Conservation (phyloP, 306 rosid genomes). For the Prunus padus region DNA sequence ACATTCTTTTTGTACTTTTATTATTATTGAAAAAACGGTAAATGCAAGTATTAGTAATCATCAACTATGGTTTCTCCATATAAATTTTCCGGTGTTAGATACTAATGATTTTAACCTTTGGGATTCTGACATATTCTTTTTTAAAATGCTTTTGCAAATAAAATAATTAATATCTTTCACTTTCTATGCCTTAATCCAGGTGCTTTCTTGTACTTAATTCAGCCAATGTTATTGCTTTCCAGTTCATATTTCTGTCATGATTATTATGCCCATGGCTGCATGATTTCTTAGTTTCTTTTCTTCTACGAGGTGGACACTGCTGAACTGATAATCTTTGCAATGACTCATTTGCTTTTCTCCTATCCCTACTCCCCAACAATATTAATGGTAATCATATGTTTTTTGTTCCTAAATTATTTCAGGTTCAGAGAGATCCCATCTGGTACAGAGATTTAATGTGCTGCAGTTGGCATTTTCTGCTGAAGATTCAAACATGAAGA, state of each 20-base stretch:
- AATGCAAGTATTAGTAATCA: not conserved
- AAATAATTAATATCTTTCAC: not conserved
- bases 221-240: slow-evolving; percentile 5
- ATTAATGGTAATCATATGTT: slow-evolving; percentile 13
- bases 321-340: not conserved
- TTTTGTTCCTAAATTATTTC: slow-evolving; percentile 4
- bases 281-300: not conserved
- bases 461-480: slow-evolving; percentile 26
- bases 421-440: slow-evolving; percentile 35
- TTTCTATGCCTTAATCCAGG: slow-evolving; percentile 6
- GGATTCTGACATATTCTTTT: not conserved
- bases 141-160: not conserved
- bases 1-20: too few species aligned
- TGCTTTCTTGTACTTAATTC: not conserved
- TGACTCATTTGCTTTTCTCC: slow-evolving; percentile 1
- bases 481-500: slow-evolving; percentile 61
- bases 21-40: too few species aligned
- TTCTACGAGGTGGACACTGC: not conserved
- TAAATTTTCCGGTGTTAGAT: not conserved
- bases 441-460: slow-evolving; percentile 32
- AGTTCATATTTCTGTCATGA: slow-evolving; percentile 7
- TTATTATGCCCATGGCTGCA: not conserved
- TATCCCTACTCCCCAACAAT: slow-evolving; percentile 1
- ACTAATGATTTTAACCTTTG: not conserved
- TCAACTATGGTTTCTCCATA: not conserved